Base-by-base conservation (phyloP, 83 land plant genomes). In the Picea abies region DNA sequence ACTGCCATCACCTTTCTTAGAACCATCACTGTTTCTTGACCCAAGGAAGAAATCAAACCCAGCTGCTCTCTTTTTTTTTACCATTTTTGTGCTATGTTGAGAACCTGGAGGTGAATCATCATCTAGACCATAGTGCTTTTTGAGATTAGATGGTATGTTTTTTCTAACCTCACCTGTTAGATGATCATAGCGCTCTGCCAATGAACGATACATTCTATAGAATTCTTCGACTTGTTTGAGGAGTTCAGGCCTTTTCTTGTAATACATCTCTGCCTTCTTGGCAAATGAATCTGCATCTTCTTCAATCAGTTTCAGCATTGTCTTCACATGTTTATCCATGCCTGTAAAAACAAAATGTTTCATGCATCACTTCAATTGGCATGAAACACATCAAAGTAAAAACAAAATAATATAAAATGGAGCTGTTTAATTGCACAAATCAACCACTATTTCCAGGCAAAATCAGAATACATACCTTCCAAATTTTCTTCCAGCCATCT, bases 211-310 rank as follows among this genome's bases (percentile, higher is more conserved):
- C 52, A 88, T 79, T 17, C 94, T 84, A 80, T 93, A 93, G 58
- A 95, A 88, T 20, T 95, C 94, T 81, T 90, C 94, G 32, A 95
- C 91, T 84, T 88, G 78, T 86, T 76, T 86, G 22, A 95, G 67
- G n/a, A 95, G 92, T 82, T 92, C 87, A 15, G 97, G 97, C 49
- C 97, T 86, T 80, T 91, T 93, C 85, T 86, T 84, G 90, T 95
- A 95, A 84, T 87, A 95, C 95, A 95, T 93, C 80, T 95, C 97
- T 44, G 94, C 97, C 23, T 95, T 85, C 76, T 93, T 87, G 3
- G 94, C 94, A 83, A 95, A 95, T 20, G 97, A 93, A 82, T 95
- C 97, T 63, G 94, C 97, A 86, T 95, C 97, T 82, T 88, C 90
- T 67, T 95, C 97, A 12, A 95, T 87, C 79, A 95, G n/a, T 62